These are phyloP conservation scores for Xylaria polymorpha DNA, from an alignment of 2,329 filamentous ascomycete genomes.

Conservation along the genomic window DNA sequence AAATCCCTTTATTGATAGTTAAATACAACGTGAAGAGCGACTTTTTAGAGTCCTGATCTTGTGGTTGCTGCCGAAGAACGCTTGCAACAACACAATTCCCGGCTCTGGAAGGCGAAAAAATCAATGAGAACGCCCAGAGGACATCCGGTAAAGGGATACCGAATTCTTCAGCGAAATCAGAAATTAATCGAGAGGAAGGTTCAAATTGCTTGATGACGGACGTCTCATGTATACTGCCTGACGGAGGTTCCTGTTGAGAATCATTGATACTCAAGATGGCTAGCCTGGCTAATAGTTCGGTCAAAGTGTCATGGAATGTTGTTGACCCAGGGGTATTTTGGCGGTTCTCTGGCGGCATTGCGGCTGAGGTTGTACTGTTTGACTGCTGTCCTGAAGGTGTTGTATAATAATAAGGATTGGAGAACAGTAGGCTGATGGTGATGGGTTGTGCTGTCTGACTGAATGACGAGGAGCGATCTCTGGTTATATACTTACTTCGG, in stretches of 20 bases:
- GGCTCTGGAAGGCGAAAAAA: background rate
- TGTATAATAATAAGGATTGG: background rate
- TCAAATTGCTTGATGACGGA: background rate
- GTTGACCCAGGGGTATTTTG: background rate
- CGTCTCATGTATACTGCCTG: background rate
- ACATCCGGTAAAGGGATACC: background rate
- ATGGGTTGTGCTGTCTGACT: background rate
- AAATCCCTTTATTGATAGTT: background rate
- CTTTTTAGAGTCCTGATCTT: background rate
- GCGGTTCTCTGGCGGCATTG: background rate
- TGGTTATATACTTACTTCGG: slow-evolving; percentile 10
- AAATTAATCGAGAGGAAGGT: background rate
- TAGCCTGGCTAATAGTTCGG: background rate
- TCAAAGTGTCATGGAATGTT: background rate
- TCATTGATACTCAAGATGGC: background rate
- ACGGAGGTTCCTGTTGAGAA: background rate
- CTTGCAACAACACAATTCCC: slow-evolving; percentile 9
- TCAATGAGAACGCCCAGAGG: slow-evolving; percentile 12
- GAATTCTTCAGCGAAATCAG: background rate
- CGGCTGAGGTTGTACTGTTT: background rate
- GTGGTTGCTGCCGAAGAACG: background rate
- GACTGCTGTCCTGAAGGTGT: background rate
- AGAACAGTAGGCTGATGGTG: background rate
- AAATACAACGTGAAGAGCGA: background rate
- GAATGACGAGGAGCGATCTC: no score